A percentile compares a stretch with the other conserved stretches of the same genome.
Evolutionary conservation across 2,329 filamentous ascomycete species (phyloP).

Genomic region (Aspergillus aculeatinus): DNA sequence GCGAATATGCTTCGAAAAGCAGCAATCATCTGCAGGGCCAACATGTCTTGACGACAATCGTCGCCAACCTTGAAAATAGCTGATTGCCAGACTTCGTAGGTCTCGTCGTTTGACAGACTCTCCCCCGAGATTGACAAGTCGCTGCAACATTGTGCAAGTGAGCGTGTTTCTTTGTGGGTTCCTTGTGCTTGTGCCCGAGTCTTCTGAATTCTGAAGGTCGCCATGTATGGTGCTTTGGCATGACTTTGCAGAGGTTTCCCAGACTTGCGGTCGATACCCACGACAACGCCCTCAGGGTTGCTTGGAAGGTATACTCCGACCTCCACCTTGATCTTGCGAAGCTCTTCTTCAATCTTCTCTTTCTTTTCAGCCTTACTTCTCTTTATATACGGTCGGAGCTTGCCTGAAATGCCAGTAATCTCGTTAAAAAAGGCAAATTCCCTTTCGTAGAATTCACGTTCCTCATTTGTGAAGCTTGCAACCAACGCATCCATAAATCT

Average conservation of each 20-base stretch:
- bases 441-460: slow-evolving; percentile 83
- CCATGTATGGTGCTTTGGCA: slow-evolving; percentile 98
- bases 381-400: slow-evolving; percentile 90
- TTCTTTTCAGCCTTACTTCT: slow-evolving; percentile 94
- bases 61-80: slow-evolving; percentile 99
- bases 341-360: slow-evolving; percentile 96
- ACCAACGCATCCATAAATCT: slow-evolving; percentile 83
- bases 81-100: slow-evolving; percentile 95
- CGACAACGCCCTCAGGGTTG: slow-evolving; percentile 94
- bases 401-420: slow-evolving; percentile 92
- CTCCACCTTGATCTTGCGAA: slow-evolving; percentile 95
- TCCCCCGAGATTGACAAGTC: slow-evolving; percentile 15
- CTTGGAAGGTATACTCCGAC: slow-evolving; percentile 95
- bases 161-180: slow-evolving; percentile 27
- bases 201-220: slow-evolving; percentile 95
- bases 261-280: slow-evolving; percentile 96
- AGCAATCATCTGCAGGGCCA: slow-evolving; percentile 96
- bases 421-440: slow-evolving; percentile 99
- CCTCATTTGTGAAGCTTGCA: slow-evolving; percentile 72
- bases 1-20: slow-evolving; percentile 98
- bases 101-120: slow-evolving; percentile 40
- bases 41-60: slow-evolving; percentile 93
- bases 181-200: slow-evolving; percentile 46
- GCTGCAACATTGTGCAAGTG: slow-evolving; percentile 29
- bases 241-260: slow-evolving; percentile 97